Evolutionary conservation across 768 basidiomycete species (phyloP), one percentile per base, ranked within the genome.

Genomic region (Calocera cornea): DNA sequence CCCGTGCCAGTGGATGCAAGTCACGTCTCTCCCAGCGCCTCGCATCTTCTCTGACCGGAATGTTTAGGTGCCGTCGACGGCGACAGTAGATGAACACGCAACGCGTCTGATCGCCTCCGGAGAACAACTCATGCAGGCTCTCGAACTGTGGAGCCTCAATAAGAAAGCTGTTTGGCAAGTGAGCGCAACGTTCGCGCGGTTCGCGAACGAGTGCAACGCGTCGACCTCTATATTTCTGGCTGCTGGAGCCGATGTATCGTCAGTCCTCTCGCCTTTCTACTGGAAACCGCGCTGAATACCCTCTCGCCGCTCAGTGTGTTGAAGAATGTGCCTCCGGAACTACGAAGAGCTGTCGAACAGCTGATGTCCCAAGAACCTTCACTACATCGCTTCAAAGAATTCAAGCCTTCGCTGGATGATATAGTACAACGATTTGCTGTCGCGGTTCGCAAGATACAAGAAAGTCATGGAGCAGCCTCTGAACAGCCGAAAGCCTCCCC

Each of bases 151-250:
- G 54, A 60, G 31, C 31, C 14, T 60, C 31, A 27, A 60, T 27
- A 60, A 33, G 54, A 60, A 60, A 60, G 54, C 54, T 16, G 54
- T 60, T 22, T 60, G 54, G 54, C 54, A 60, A 60, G 54, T 60
- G 5, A 60, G 54, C 27, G 54, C 54, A 2, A 60, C 54, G 11
- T 60, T 60, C 54, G 54, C 54, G 27, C 14, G 54, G 54, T 60
- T 60, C 19, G 14, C 54, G 31, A 60, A 60, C 54, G 54, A 60
- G 22, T 60, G 54, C 19, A 60, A 31, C 31, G 27, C 54, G 11
- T 60, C 54, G 14, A 16, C 31, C 2, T 60, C 54, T 19, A 5
- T 60, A 5, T 60, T 60, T 33, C 2, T 22, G 14, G 54, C 54
- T 2, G 54, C 54, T 14, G 54, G 54, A 7, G 54, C 54, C 27